Percentiles rank a stretch among this genome's conserved stretches.
These are phyloP conservation scores for Eucalyptus globulus DNA, from an alignment of 345 rosid species.

Conservation along the genomic window DNA sequence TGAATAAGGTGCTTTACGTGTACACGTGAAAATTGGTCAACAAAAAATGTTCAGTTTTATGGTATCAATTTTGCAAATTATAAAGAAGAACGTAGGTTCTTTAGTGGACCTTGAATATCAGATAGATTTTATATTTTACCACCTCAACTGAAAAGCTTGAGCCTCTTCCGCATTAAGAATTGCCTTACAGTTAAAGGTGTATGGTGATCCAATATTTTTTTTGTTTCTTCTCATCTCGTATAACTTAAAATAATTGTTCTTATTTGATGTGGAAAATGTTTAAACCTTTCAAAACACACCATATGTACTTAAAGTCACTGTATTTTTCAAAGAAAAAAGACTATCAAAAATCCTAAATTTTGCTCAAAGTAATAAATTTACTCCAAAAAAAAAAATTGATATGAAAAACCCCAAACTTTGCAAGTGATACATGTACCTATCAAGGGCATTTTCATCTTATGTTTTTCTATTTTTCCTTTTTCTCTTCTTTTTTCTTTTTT, in stretches of 20 bases:
- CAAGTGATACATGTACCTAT: accelerated
- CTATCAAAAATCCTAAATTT: too few species aligned
- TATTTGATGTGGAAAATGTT: not conserved
- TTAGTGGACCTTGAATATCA: not conserved
- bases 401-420: accelerated
- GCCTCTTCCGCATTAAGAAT: not conserved
- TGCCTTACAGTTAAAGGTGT: not conserved
- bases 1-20: not conserved
- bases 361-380: accelerated
- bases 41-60: not conserved
- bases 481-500: too few species aligned
- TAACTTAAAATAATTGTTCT: not conserved
- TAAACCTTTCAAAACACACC: not conserved
- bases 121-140: too few species aligned
- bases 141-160: not conserved
- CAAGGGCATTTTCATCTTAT: too few species aligned
- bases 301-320: not conserved
- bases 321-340: not conserved
- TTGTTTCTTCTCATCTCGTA: not conserved
- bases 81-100: not conserved
- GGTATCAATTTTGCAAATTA: not conserved
- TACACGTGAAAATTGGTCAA: not conserved
- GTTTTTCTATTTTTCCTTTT: too few species aligned
- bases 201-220: not conserved
- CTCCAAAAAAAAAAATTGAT: too few species aligned